Conservation (phyloP, 2,329 filamentous ascomycete species). For the Gaeumannomyces sp. region DNA sequence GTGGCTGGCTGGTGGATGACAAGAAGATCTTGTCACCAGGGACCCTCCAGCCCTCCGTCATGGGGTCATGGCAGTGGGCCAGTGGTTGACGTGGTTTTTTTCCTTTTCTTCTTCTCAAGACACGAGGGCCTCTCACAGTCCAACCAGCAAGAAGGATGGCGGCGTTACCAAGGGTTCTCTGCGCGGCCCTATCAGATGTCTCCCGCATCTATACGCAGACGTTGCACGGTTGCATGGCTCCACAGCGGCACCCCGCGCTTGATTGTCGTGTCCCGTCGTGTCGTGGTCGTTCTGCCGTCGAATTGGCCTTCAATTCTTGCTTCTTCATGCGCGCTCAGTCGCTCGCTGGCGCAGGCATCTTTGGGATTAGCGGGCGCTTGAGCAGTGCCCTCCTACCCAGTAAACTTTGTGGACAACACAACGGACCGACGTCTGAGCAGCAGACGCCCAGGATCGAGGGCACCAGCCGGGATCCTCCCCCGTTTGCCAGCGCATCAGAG, state of each 20-base stretch:
- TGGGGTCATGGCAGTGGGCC: background rate
- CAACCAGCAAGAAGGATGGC: background rate
- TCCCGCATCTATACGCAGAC: background rate
- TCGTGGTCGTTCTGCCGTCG: background rate
- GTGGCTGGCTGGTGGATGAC: background rate
- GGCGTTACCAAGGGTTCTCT: background rate
- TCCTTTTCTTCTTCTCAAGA: background rate
- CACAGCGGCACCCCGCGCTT: background rate
- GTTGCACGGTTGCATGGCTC: background rate
- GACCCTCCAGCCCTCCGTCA: background rate
- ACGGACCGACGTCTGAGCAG: background rate
- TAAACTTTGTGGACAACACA: background rate
- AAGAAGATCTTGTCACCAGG: background rate
- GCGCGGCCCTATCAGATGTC: background rate
- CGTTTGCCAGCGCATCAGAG: background rate
- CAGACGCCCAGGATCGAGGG: background rate
- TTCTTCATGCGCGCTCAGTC: background rate
- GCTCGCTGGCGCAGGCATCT: background rate
- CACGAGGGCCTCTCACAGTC: background rate
- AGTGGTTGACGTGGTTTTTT: background rate
- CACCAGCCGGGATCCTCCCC: background rate
- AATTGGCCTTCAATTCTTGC: background rate
- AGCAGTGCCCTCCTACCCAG: background rate
- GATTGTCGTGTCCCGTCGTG: background rate
- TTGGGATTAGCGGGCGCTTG: background rate